phyloP scores from a whole-genome alignment of 2,329 filamentous ascomycete genomes.

The Pestalotiopsis sp. region DNA sequence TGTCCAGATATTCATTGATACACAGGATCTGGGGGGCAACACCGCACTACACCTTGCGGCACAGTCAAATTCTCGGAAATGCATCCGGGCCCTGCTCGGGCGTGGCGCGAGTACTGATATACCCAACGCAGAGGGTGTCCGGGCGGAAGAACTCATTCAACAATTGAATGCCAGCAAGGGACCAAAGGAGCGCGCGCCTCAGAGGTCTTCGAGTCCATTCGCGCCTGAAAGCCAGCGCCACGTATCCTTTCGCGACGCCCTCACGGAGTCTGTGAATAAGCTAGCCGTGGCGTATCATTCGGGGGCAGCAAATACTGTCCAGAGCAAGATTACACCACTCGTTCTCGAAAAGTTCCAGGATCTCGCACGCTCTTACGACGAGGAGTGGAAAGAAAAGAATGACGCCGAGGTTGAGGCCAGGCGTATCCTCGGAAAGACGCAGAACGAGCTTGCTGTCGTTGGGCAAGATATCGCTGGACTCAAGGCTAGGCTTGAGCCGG shows the following conservation, averaged over 20 bases:
- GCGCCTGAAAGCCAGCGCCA: slow-evolving; percentile 61
- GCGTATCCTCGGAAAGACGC: slow-evolving; percentile 64
- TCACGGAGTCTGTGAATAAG: slow-evolving; percentile 43
- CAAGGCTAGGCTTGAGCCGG: slow-evolving; percentile 54
- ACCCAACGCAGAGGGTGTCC: slow-evolving; percentile 76
- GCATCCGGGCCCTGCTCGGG: slow-evolving; percentile 74
- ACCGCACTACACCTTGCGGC: slow-evolving; percentile 78
- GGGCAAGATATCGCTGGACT: slow-evolving; percentile 61
- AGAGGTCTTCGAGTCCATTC: slow-evolving; percentile 75
- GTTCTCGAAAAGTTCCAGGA: slow-evolving; percentile 73
- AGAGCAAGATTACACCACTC: slow-evolving; percentile 67
- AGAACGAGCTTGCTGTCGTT: slow-evolving; percentile 64
- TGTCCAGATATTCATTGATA: slow-evolving; percentile 77
- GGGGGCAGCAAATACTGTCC: slow-evolving; percentile 67
- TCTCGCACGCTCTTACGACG: slow-evolving; percentile 70
- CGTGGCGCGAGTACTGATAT: slow-evolving; percentile 84
- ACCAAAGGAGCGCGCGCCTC: slow-evolving; percentile 58
- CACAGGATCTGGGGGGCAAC: slow-evolving; percentile 83
- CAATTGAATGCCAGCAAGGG: slow-evolving; percentile 67
- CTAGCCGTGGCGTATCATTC: slow-evolving; percentile 50
- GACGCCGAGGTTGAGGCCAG: slow-evolving; percentile 67
- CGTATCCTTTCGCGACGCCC: slow-evolving; percentile 52
- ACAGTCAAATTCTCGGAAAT: slow-evolving; percentile 84
- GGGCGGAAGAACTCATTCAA: slow-evolving; percentile 82
- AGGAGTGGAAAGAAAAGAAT: slow-evolving; percentile 74